Evolutionary conservation across 305 asterid species (phyloP), one percentile per base, ranked within the genome.

Genomic region (Solanum chacoense): DNA sequence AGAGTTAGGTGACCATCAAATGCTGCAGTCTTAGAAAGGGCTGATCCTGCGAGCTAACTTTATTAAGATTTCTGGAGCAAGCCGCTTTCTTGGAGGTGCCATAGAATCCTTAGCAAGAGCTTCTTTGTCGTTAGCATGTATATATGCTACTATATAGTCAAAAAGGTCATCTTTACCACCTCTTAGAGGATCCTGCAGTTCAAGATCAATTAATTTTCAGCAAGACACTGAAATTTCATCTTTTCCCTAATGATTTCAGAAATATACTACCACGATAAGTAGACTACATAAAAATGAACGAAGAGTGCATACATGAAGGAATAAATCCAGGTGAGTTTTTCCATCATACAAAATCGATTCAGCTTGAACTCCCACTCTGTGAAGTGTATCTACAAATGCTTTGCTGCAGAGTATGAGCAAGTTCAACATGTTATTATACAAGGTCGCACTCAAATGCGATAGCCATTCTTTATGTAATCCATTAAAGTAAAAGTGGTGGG

Each of bases 101-200:
- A 76, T 77, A 50, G 94, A 96, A 91, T 95, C 97, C 91, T 89
- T 94, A 29, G 91, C 98, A 85, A 95, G 94, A 89, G 98, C 98
- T 90, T 96, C 97, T 87, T 89, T 79, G 89, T 97, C 99, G 35
- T 87, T 93, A 2, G 96, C 92, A 73, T 96, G 97, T 91, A 97
- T 95, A 90, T 92, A 92, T 78, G 91, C 93, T 24, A 97, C 95
- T 86, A 96, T 55, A 73, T 88, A 90, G 90, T 96, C 98, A n/a
- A 95, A 96, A 76, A 98, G 94, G 88, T 98, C 98, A 36, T 96
- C 99, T 92, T 93, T 93, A 69, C 99, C 99, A 32, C 99, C 99
- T 87, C 99, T 94, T 8, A 98, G 95, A 89, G 98, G 99, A 91
- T 96, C 99, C 99, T 98, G 93, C 92, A 90, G 88, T 85, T 83